Conservation (phyloP, 1,284 basidiomycete genomes). For the Pterula multifida region DNA sequence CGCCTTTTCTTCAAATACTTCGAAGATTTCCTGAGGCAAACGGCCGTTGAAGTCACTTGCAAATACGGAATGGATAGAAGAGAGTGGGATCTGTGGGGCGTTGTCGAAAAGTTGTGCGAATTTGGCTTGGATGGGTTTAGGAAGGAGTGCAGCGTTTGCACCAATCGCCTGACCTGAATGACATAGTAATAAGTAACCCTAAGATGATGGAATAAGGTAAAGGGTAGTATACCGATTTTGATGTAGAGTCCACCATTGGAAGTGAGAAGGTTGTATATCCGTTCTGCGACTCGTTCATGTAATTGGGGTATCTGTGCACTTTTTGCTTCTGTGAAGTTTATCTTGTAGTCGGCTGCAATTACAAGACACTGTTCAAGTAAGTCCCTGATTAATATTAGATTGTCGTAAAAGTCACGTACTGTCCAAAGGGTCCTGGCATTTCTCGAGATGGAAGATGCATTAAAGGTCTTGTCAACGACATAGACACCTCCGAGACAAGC, state of each 20-base stretch:
- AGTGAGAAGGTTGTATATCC: constrained; percentile 65
- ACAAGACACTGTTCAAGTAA: constrained; percentile 34
- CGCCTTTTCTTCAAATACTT: constrained; percentile 61
- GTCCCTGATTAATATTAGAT: not conserved
- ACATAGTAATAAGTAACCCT: not conserved
- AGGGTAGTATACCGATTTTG: constrained; percentile 57
- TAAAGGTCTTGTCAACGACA: constrained; percentile 42
- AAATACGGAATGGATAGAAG: constrained; percentile 61
- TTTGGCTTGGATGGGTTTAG: constrained; percentile 69
- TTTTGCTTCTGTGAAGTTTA: constrained; percentile 65
- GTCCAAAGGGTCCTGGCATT: constrained; percentile 59
- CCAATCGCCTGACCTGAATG: constrained; percentile 60
- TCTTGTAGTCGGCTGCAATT: constrained; percentile 71
- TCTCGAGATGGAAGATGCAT: constrained; percentile 55
- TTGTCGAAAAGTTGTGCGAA: constrained; percentile 78
- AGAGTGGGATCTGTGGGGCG: constrained; percentile 72
- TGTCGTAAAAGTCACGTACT: too few relatives aligned
- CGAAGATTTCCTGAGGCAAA: constrained; percentile 49
- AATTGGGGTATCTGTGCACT: constrained; percentile 62
- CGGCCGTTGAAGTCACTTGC: constrained; percentile 51
- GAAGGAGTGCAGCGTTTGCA: constrained; percentile 74
- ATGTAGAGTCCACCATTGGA: constrained; percentile 82
- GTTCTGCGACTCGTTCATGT: constrained; percentile 72
- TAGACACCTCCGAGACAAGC: constrained; percentile 21
- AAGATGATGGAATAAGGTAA: not conserved